Conservation (phyloP, 2,329 filamentous ascomycete genomes). For the Claviceps pusilla region DNA sequence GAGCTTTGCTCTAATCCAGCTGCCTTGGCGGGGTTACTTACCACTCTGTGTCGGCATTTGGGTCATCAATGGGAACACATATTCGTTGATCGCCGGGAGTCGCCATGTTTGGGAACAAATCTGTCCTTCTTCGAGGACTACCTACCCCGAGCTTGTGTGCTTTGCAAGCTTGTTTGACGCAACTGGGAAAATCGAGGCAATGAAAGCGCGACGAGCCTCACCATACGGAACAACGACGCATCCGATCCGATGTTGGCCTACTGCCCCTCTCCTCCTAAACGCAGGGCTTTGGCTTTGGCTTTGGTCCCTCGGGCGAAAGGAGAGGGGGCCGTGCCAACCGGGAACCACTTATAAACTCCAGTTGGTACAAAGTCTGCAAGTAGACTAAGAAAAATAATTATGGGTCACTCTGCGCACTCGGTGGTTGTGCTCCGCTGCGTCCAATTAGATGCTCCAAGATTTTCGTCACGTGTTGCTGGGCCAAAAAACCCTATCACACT, state of each 20-base stretch:
- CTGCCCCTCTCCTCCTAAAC: background rate
- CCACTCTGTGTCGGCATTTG: constrained; percentile 98
- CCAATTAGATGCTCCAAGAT: constrained; percentile 8
- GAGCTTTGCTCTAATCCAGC: constrained; percentile 3
- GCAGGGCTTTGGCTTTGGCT: too few relatives aligned
- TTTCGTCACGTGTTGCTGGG: constrained; percentile 23
- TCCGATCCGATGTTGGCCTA: background rate
- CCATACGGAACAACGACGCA: background rate
- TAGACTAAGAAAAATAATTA: constrained; percentile 3
- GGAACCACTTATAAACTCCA: background rate
- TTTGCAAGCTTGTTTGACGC: background rate
- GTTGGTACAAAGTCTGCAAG: constrained; percentile 5
- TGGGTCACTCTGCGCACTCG: background rate
- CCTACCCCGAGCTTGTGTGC: too few relatives aligned
- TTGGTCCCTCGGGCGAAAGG: too few relatives aligned
- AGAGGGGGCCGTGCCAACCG: too few relatives aligned
- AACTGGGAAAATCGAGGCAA: background rate
- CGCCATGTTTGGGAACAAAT: constrained; percentile 31
- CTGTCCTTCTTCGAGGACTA: background rate
- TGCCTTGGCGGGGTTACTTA: constrained; percentile 24
- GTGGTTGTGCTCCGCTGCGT: background rate
- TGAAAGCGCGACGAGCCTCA: background rate
- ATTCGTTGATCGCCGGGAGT: constrained; percentile 49
- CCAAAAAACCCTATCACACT: constrained; percentile 24
- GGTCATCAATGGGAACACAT: constrained; percentile 78